phyloP scores from a whole-genome alignment of 2,329 filamentous ascomycete genomes.

The Xylaria polymorpha region DNA sequence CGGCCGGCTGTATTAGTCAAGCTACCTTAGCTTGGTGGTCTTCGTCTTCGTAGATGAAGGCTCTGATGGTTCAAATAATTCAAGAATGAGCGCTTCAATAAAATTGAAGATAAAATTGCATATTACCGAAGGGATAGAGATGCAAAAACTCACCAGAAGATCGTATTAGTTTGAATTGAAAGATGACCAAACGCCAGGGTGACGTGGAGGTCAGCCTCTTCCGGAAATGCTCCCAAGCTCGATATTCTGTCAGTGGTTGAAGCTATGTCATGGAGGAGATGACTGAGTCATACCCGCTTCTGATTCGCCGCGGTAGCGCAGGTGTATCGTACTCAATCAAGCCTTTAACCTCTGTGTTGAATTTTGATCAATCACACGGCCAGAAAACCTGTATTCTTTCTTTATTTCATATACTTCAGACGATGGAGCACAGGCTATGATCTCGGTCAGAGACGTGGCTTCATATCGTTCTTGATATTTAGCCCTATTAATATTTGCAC shows the following conservation, averaged over 20 bases:
- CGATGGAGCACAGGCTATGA: not conserved
- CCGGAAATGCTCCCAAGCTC: not conserved
- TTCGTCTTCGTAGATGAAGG: not conserved
- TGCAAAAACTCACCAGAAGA: too few relatives aligned
- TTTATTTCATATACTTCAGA: not conserved
- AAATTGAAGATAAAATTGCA: not conserved
- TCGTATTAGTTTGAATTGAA: not conserved
- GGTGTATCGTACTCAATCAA: too few relatives aligned
- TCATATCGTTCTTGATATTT: not conserved
- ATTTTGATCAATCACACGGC: not conserved
- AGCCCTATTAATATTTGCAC: not conserved
- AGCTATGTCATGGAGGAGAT: not conserved
- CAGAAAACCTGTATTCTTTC: not conserved
- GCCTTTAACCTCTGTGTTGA: not conserved
- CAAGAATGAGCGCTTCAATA: not conserved
- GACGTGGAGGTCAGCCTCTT: not conserved
- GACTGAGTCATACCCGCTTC: conserved; percentile 13
- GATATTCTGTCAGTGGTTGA: not conserved
- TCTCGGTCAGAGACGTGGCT: not conserved
- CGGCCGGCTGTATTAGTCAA: not conserved
- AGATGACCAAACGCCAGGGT: not conserved
- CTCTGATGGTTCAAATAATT: too few relatives aligned
- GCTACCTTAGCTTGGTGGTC: not conserved
- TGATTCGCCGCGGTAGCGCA: not conserved
- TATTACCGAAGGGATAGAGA: not conserved